phyloP scores from a whole-genome alignment of 345 rosid species.

The Psidium friedrichsthalianum region DNA sequence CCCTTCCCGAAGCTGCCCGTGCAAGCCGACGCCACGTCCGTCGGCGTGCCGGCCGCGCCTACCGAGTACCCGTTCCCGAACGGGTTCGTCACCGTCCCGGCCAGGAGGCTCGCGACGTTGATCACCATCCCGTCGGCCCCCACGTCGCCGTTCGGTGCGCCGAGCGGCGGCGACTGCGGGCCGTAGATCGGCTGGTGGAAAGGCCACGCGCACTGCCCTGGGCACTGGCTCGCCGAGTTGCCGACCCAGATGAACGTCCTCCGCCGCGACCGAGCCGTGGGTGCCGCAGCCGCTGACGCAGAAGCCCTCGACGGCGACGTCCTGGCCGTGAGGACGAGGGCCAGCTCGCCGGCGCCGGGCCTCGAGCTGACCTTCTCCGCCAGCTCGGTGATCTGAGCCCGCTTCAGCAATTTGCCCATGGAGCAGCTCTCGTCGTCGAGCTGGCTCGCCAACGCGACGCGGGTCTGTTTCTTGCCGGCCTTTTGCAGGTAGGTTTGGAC shows the following conservation, averaged over 20 bases:
- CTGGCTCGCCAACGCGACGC: constrained; percentile 4
- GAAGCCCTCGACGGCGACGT: constrained; percentile 31
- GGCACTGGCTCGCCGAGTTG: constrained; percentile 30
- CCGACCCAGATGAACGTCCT: constrained; percentile 28
- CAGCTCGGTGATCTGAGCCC: constrained; percentile 8
- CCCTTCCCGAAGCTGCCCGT: constrained; percentile 24
- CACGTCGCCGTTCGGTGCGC: constrained; percentile 29
- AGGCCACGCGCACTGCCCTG: constrained; percentile 38
- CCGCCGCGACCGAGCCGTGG: constrained; percentile 14
- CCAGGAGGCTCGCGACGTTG: constrained; percentile 21
- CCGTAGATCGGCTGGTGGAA: constrained; percentile 39
- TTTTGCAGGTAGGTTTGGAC: constrained; percentile 16
- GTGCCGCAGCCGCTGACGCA: constrained; percentile 32
- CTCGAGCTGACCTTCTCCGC: constrained; percentile 3
- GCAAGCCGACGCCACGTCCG: constrained; percentile 31
- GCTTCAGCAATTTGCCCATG: constrained; percentile 15
- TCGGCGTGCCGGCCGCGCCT: constrained; percentile 6
- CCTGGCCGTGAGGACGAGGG: constrained; percentile 24
- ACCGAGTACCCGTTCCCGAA: constrained; percentile 21
- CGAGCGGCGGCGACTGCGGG: constrained; percentile 22
- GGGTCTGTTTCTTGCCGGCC: constrained; percentile 10
- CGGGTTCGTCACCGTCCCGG: constrained; percentile 28
- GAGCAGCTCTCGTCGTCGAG: constrained; percentile 16
- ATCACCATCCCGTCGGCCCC: constrained; percentile 34
- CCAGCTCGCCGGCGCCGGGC: constrained; percentile 4